Evolutionary conservation across 768 basidiomycete species (phyloP), one percentile per base, ranked within the genome.

Genomic region (Panaeolus papilionaceus): DNA sequence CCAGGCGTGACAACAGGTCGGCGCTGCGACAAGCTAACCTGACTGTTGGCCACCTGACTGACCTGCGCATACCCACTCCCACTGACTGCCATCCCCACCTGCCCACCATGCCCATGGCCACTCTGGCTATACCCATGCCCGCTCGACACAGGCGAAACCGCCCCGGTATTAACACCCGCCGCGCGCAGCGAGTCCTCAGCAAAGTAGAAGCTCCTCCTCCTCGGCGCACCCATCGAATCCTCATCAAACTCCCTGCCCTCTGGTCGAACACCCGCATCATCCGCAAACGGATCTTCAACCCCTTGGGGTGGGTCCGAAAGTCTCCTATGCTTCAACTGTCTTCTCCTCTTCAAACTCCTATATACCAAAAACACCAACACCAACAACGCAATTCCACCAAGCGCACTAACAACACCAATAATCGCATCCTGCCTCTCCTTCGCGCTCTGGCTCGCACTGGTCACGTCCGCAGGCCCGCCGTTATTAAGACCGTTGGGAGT

Each of bases 331-430:
- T 88, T 89, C 39, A 86, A 81, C 75, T 89, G 91, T 61, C 85
- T 85, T 47, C 87, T 87, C 65, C 88, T 83, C 79, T 90, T 89
- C 76, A 89, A 80, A 4, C 89, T 86, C 65, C 90, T 86, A 74
- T 88, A 89, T 49, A 88, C 83, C 72, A 96, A 90, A 81, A 88
- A 92, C 16, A 83, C 84, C 38, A 95, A 83, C 40, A 92, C 88
- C 47, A 93, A 72, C 49, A 95, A 75, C 0, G 93, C 89, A 65
- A 96, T 85, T 4, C 86, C 92, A 12, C 95, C 95, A 20, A 97
- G 85, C 2, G 92, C 89, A 45, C 86, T 89, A 69, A 95, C 92
- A 3, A 97, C 94, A 23, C 96, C 96, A 69, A 98, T 96, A 75
- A 97, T 95, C 28, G 93, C 93, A 71, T 96, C 89, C 73, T 92